Evolutionary conservation across 202 grass and related monocot genomes (phyloP).

Genomic region (Zoysia matrella): DNA sequence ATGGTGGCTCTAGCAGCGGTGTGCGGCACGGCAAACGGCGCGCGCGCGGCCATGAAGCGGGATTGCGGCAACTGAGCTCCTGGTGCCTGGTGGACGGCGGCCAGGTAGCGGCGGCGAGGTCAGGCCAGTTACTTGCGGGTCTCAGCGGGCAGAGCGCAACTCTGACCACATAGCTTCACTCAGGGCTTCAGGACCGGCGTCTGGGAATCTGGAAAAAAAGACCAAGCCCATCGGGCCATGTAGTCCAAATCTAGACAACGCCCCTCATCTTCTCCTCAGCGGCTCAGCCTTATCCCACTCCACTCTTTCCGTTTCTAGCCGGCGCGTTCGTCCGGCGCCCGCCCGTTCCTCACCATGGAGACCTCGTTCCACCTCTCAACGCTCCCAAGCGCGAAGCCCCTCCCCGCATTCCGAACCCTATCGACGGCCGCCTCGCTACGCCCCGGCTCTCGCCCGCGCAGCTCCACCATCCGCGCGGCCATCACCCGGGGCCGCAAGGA

Average conservation of each 20-base stretch:
- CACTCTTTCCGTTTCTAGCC: slow-evolving; percentile 30
- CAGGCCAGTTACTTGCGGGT: no score
- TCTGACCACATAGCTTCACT: no score
- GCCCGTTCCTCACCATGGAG: slow-evolving; percentile 59
- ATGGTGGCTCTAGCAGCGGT: no score
- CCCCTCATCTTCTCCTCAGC: slow-evolving; percentile 4
- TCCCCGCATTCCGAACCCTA: slow-evolving; percentile 32
- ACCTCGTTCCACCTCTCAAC: slow-evolving; percentile 61
- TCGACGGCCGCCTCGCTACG: slow-evolving; percentile 24
- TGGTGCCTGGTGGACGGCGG: no score
- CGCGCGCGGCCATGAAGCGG: no score
- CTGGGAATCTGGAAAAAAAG: no score
- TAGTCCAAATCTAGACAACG: slow-evolving; percentile 33
- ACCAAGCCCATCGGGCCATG: background rate
- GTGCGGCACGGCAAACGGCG: no score
- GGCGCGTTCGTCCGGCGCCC: slow-evolving; percentile 28
- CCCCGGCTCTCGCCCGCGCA: slow-evolving; percentile 25
- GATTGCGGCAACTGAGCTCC: no score
- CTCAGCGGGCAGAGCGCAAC: no score
- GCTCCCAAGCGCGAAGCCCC: slow-evolving; percentile 40
- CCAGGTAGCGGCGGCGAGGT: no score
- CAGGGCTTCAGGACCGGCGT: no score
- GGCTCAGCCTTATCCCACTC: slow-evolving; percentile 24
- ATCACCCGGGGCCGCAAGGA: slow-evolving; percentile 71
- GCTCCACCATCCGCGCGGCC: slow-evolving; percentile 60